Conservation (phyloP, 352 stramenopile genomes). For the Phytophthora citricola region DNA sequence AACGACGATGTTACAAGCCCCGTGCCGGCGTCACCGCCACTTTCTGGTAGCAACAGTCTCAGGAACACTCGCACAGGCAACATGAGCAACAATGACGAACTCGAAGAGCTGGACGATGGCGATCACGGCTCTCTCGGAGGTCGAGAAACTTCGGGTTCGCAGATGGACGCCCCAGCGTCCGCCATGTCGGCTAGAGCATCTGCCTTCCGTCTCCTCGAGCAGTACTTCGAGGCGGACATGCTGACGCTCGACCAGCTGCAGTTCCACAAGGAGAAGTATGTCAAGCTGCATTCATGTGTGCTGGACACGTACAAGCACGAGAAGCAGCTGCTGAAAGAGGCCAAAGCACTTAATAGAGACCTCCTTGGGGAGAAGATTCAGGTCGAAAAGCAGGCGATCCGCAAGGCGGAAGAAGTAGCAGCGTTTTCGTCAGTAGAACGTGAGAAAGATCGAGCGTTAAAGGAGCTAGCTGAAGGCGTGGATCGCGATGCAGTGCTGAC, state of each 20-base stretch:
- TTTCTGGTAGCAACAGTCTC: conserved; percentile 18
- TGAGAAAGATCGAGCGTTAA: conserved; percentile 79
- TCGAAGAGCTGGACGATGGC: conserved; percentile 11
- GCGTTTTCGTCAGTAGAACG: conserved; percentile 79
- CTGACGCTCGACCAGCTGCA: conserved; percentile 79
- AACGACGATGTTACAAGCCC: neutral
- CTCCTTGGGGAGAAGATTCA: conserved; percentile 88
- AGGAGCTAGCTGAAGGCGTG: conserved; percentile 78
- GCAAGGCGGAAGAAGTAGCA: conserved; percentile 81
- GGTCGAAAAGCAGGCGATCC: conserved; percentile 88
- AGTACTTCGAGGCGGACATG: conserved; percentile 89
- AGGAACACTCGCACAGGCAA: conserved; percentile 8
- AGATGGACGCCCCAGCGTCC: conserved; percentile 31
- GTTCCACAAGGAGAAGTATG: conserved; percentile 86
- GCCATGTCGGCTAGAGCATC: conserved; percentile 67
- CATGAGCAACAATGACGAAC: conserved; percentile 17
- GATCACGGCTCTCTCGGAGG: conserved; percentile 10
- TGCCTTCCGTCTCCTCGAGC: conserved; percentile 79
- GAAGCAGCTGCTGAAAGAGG: conserved; percentile 79
- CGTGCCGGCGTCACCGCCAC: conserved; percentile 1
- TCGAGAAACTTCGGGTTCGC: conserved; percentile 9
- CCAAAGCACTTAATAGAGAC: conserved; percentile 86
- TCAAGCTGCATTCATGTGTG: conserved; percentile 70
- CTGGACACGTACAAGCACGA: conserved; percentile 86
- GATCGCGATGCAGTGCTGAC: conserved; percentile 84